phyloP scores from a whole-genome alignment of 2,329 filamentous ascomycete species.

The Harringtonia lauricola region DNA sequence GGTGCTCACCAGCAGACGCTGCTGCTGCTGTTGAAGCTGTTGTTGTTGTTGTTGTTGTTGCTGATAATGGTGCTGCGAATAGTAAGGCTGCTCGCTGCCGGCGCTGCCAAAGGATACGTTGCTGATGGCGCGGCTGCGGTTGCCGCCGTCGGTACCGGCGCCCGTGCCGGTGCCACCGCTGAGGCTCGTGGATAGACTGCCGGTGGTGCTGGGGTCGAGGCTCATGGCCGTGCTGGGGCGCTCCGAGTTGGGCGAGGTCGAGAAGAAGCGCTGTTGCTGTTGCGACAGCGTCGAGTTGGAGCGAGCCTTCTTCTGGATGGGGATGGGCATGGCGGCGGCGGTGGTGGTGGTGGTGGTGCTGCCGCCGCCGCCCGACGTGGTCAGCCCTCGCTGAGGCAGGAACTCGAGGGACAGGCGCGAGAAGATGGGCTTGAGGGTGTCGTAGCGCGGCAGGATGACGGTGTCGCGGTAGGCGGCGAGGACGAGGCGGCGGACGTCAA shows the following conservation, averaged over 20 bases:
- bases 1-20: neutral
- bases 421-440: constrained; percentile 80
- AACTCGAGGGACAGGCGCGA: constrained; percentile 81
- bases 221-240: constrained; percentile 67
- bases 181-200: constrained; percentile 14
- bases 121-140: constrained; percentile 69
- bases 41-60: no score
- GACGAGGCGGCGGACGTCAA: constrained; percentile 83
- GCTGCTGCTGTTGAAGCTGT: constrained; percentile 21
- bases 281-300: constrained; percentile 10
- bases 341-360: neutral
- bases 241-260: constrained; percentile 37
- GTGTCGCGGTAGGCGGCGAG: constrained; percentile 80
- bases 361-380: neutral
- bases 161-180: constrained; percentile 10
- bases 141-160: constrained; percentile 30
- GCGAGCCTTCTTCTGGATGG: constrained; percentile 23
- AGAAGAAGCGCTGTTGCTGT: constrained; percentile 25
- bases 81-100: constrained; percentile 28
- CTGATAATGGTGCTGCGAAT: no score
- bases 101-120: constrained; percentile 61
- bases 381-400: constrained; percentile 29
- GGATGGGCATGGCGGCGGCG: constrained; percentile 38
- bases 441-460: constrained; percentile 80
- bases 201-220: constrained; percentile 53